Base-by-base conservation (phyloP, 352 stramenopile genomes). In the Globisporangium cystogenes region DNA sequence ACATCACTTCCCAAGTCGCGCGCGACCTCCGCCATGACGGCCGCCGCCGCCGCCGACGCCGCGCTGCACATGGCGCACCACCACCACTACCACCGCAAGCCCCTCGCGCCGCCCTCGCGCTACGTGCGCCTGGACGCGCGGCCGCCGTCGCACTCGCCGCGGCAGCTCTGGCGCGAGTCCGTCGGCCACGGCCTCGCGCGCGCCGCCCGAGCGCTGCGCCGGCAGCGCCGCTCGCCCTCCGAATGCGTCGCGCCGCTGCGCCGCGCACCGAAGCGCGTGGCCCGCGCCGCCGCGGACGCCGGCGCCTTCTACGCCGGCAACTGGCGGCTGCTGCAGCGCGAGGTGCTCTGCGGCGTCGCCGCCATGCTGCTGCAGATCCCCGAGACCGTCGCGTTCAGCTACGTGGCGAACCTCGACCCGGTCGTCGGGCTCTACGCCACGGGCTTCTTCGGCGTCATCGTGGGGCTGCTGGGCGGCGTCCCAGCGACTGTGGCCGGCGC, bases 381-480 rank as follows among this genome's bases (percentile, higher is more conserved):
- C 0, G 92, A 98, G 73, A 93, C 90, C 1, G 75, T 98, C 8
- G 92, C 89, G 14, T 98, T 98, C 67, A 89, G 86, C 50, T 98
- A 96, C 50, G 86, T 95, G 2, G 90, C 90, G 31, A 90, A 92
- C 42, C 33, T 97, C n/a, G 74, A 85, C 48, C 90, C 90, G 8
- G 54, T 90, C 35, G 80, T 96, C 8, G 92, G 91, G 14, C 65
- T 98, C 0, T 97, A 97, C 72, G 94, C 92, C 16, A 96, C 91
- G 10, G 93, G 93, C 35, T 84, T 97, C 46, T 70, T 98, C 12
- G 91, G 90, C 10, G 70, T 98, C 50, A 60, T 95, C 15, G 80
- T 95, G 5, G 86, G 88, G 48, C 40, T 92, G 2, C 86, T 98
- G 37, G 93, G 90, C 11, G 87, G 88, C 3, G 80, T 94, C 12